Percentiles rank a stretch among this genome's conserved stretches.
Conservation (phyloP, 192 early-diverging fungal genomes). For the Obelidium mucronatum region DNA sequence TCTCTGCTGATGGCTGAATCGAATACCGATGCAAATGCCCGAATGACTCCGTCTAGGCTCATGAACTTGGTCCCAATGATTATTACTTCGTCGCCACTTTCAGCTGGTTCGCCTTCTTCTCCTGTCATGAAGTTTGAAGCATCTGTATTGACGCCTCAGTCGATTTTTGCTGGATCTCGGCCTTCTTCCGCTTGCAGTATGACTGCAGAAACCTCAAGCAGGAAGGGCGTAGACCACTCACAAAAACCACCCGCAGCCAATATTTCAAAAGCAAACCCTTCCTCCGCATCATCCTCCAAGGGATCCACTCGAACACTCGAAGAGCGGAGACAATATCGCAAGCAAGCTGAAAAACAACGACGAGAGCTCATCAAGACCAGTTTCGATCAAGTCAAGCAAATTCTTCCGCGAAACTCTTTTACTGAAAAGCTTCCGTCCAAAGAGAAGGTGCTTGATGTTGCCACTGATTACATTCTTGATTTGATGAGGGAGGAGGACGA, state of each 20-base stretch:
- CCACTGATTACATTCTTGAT: not conserved
- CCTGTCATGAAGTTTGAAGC: not conserved
- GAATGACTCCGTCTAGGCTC: not conserved
- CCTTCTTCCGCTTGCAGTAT: not conserved
- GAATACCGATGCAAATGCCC: not conserved
- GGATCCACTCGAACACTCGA: not conserved
- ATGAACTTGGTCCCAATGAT: not conserved
- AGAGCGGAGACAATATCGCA: not conserved
- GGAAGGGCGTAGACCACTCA: not conserved
- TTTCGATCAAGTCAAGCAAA: not conserved
- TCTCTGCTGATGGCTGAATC: too few species aligned
- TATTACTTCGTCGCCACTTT: not conserved
- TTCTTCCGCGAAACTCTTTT: not conserved
- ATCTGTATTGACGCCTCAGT: not conserved
- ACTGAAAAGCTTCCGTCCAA: not conserved
- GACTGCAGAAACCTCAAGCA: too few species aligned
- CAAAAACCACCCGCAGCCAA: not conserved
- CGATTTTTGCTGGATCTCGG: not conserved
- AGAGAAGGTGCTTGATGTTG: not conserved
- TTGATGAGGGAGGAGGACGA: not conserved
- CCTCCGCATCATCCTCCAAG: not conserved
- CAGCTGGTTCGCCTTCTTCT: not conserved
- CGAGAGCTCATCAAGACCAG: not conserved
- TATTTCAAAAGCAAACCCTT: not conserved
- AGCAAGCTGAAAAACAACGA: not conserved